phyloP scores from a whole-genome alignment of 768 basidiomycete genomes.

The Leccinum imitatum region DNA sequence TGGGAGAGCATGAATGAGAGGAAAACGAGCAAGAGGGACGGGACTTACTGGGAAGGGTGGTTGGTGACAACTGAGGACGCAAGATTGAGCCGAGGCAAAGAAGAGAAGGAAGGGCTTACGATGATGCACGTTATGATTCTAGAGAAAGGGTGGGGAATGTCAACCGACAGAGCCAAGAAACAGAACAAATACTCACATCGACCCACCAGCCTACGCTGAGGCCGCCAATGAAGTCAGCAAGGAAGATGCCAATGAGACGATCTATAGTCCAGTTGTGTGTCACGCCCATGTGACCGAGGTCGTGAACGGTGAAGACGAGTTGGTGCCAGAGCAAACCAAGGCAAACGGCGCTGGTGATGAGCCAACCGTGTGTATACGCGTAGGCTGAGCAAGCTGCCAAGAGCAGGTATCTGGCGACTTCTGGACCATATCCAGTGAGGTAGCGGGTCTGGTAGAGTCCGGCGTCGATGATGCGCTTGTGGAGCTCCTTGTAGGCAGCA shows the following conservation, averaged over 20 bases:
- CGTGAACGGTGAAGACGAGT: constrained; percentile 88
- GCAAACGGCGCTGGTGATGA: constrained; percentile 70
- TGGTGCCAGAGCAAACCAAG: constrained; percentile 96
- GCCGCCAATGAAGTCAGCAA: constrained; percentile 89
- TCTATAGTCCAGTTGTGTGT: constrained; percentile 85
- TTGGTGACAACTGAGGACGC: constrained; percentile 82
- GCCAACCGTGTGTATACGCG: constrained; percentile 63
- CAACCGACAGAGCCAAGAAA: constrained; percentile 1
- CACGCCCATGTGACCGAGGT: constrained; percentile 93
- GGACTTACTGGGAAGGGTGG: constrained; percentile 85
- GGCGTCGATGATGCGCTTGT: constrained; percentile 67
- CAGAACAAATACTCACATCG: constrained; percentile 61
- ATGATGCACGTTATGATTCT: constrained; percentile 97
- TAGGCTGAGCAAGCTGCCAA: constrained; percentile 60
- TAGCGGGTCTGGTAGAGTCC: constrained; percentile 86
- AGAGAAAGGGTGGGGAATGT: constrained; percentile 5
- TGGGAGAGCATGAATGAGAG: constrained; percentile 29
- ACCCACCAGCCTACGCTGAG: constrained; percentile 99
- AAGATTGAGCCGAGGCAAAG: constrained; percentile 6
- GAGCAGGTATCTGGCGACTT: constrained; percentile 73
- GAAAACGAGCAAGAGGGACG: background rate
- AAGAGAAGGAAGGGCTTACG: constrained; percentile 50
- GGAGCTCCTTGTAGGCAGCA: constrained; percentile 76
- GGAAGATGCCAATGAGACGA: constrained; percentile 70
- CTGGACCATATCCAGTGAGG: constrained; percentile 86